A percentile compares a stretch with the other conserved stretches of the same genome.
These are phyloP conservation scores for Paratinospora sagittata DNA, from an alignment of 164 flowering plant genomes.

Conservation along the genomic window DNA sequence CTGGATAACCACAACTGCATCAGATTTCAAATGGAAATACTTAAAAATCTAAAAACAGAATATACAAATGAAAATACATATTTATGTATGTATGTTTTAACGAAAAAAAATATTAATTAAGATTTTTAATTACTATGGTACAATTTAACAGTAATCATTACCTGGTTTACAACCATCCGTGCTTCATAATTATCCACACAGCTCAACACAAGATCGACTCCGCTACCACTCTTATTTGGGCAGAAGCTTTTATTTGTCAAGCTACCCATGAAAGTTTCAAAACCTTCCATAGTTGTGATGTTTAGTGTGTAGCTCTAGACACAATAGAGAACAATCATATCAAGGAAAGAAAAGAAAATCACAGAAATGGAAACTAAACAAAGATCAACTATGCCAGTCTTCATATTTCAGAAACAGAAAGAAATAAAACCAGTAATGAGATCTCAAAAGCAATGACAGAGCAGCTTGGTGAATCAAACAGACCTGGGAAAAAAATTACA, in stretches of 20 bases:
- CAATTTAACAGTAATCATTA: slow-evolving; percentile 18
- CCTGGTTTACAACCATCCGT: slow-evolving; percentile 99
- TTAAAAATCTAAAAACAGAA: slow-evolving; percentile 3
- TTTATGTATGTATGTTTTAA: neutral
- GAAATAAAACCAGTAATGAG: too few relatives aligned
- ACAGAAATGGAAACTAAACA: neutral
- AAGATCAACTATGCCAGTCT: neutral
- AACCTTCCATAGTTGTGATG: slow-evolving; percentile 94
- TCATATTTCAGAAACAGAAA: too few relatives aligned
- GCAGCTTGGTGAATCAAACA: too few relatives aligned
- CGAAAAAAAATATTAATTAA: too few relatives aligned
- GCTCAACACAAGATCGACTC: slow-evolving; percentile 94
- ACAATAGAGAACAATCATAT: slow-evolving; percentile 16
- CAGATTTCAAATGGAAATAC: slow-evolving; percentile 17
- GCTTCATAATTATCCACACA: slow-evolving; percentile 99
- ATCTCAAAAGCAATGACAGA: too few relatives aligned
- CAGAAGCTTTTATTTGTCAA: slow-evolving; percentile 50
- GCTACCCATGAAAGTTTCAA: slow-evolving; percentile 85
- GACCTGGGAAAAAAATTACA: too few relatives aligned
- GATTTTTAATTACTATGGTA: neutral
- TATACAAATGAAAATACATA: neutral
- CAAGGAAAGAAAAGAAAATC: neutral
- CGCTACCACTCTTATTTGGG: slow-evolving; percentile 53
- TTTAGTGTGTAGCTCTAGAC: slow-evolving; percentile 86
- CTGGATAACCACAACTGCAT: slow-evolving; percentile 43